Evolutionary conservation across 2,329 filamentous ascomycete species (phyloP).

Genomic region (Fusarium sp.): DNA sequence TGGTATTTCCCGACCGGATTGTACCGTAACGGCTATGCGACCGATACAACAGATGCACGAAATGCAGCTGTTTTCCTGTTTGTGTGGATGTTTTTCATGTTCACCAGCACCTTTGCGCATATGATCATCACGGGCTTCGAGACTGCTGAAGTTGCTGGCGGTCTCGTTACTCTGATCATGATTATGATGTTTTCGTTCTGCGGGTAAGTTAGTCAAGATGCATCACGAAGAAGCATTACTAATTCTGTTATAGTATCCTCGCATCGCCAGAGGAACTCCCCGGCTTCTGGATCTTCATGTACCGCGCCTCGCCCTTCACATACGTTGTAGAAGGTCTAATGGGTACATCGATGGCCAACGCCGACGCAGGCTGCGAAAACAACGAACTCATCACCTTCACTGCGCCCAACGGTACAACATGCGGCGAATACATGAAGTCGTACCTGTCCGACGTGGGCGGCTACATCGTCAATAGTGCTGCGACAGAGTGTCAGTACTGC

Average conservation of each 20-base stretch:
- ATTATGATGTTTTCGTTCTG: constrained; percentile 70
- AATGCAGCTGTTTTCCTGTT: constrained; percentile 71
- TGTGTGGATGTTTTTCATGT: constrained; percentile 70
- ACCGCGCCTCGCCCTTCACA: constrained; percentile 76
- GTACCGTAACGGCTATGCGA: constrained; percentile 65
- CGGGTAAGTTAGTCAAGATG: constrained; percentile 62
- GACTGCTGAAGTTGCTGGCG: constrained; percentile 69
- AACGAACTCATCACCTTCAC: constrained; percentile 73
- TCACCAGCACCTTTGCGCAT: constrained; percentile 71
- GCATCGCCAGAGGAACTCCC: constrained; percentile 69
- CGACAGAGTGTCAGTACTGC: constrained; percentile 57
- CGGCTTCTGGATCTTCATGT: constrained; percentile 81
- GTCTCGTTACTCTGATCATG: constrained; percentile 71
- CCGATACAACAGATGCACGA: constrained; percentile 56
- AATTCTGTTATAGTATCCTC: constrained; percentile 52
- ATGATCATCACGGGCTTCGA: constrained; percentile 72
- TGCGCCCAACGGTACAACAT: constrained; percentile 63
- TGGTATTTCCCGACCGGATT: constrained; percentile 77
- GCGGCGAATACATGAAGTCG: constrained; percentile 61
- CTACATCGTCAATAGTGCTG: constrained; percentile 46
- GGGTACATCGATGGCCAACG: constrained; percentile 69
- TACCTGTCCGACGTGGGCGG: constrained; percentile 60
- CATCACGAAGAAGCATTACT: too few relatives aligned
- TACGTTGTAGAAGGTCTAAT: constrained; percentile 76
- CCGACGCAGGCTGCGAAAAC: constrained; percentile 65